Conservation (phyloP, 2,329 filamentous ascomycete species). For the Simplicillium aogashimaense region DNA sequence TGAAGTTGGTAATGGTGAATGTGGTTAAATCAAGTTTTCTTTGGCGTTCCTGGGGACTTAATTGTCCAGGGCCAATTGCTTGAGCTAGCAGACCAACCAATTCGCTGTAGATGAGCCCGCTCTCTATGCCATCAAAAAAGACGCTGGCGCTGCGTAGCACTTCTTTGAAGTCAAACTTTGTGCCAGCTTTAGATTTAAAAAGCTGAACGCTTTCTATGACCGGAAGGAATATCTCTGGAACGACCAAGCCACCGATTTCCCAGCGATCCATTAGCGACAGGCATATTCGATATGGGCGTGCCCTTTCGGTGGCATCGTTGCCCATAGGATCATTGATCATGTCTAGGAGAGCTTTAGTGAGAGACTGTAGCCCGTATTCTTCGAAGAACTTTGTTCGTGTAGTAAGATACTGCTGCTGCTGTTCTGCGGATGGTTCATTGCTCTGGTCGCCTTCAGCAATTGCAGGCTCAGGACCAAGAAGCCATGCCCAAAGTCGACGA, state of each 20-base stretch:
- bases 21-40: conserved; percentile 62
- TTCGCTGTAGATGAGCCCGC: conserved; percentile 83
- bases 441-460: conserved; percentile 36
- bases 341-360: conserved; percentile 64
- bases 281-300: conserved; percentile 81
- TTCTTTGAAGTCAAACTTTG: conserved; percentile 68
- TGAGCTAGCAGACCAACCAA: conserved; percentile 58
- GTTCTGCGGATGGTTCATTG: conserved; percentile 33
- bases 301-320: conserved; percentile 46
- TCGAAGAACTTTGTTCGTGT: conserved; percentile 75
- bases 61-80: conserved; percentile 38
- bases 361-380: conserved; percentile 61
- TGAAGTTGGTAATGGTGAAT: conserved; percentile 83
- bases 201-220: conserved; percentile 69
- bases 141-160: conserved; percentile 87
- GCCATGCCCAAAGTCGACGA: conserved; percentile 89
- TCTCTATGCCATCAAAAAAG: conserved; percentile 97
- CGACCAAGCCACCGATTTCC: conserved; percentile 87
- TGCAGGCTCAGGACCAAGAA: conserved; percentile 67
- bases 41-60: conserved; percentile 36
- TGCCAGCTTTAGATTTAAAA: conserved; percentile 57
- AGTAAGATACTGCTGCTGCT: conserved; percentile 33
- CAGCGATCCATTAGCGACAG: conserved; percentile 95
- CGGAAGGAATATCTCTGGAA: conserved; percentile 81
- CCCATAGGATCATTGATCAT: conserved; percentile 51